These are phyloP conservation scores for Syzygium malaccense DNA, from an alignment of 441 rosid genomes.

Conservation along the genomic window DNA sequence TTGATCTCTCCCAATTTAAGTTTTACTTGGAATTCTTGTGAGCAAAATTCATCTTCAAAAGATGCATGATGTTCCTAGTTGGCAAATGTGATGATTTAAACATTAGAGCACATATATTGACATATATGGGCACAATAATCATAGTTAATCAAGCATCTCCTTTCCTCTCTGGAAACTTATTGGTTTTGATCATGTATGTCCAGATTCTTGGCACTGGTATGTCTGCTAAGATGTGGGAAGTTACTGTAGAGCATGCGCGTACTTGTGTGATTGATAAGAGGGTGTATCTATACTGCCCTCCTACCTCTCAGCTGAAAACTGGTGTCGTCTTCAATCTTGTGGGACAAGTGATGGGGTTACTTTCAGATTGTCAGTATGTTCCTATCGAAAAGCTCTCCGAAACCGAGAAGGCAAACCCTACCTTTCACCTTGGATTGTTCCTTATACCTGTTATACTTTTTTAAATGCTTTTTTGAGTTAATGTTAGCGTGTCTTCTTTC, in stretches of 20 bases:
- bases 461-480: neutral
- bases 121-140: neutral
- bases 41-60: neutral
- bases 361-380: constrained; percentile 56
- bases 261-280: constrained; percentile 74
- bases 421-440: neutral
- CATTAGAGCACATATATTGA: neutral
- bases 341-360: constrained; percentile 75
- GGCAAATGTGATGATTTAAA: neutral
- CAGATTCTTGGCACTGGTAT: constrained; percentile 97
- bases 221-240: constrained; percentile 99
- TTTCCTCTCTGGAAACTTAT: neutral
- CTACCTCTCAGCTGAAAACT: constrained; percentile 49
- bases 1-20: neutral
- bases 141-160: neutral
- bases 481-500: constrained; percentile 6
- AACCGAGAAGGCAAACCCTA: constrained; percentile 60
- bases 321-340: constrained; percentile 86
- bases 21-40: neutral
- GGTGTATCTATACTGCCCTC: constrained; percentile 47
- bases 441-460: neutral
- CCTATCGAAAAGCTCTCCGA: constrained; percentile 64
- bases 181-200: constrained; percentile 3
- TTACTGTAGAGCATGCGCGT: constrained; percentile 77
- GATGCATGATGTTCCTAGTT: neutral